phyloP scores from a whole-genome alignment of 1,139 yeast genomes.

The Zygoascus meyerae region DNA sequence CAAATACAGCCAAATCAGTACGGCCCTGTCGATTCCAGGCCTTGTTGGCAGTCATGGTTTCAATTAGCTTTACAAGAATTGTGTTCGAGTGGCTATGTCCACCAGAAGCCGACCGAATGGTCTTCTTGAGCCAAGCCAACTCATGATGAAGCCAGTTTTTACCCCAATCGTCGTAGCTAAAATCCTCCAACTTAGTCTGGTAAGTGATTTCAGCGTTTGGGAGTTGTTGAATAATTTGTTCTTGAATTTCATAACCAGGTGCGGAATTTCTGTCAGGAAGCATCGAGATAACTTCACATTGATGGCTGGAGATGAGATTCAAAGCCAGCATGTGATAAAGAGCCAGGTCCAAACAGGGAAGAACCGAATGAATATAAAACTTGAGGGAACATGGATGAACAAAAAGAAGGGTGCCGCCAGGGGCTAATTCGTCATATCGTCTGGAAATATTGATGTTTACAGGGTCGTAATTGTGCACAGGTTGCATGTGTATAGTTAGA shows the following conservation, averaged over 20 bases:
- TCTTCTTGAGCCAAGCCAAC: conserved; percentile 20
- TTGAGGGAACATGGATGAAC: conserved; percentile 25
- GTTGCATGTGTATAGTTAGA: conserved; percentile 24
- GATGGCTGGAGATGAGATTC: conserved; percentile 24
- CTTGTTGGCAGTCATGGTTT: conserved; percentile 19
- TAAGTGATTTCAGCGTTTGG: conserved; percentile 19
- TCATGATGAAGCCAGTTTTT: conserved; percentile 24
- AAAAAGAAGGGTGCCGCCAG: conserved; percentile 25
- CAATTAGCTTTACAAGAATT: conserved; percentile 17
- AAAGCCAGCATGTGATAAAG: conserved; percentile 27
- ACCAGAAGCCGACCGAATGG: conserved; percentile 3
- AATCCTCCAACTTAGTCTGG: conserved; percentile 13
- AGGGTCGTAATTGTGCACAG: conserved; percentile 20
- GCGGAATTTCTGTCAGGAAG: conserved; percentile 20
- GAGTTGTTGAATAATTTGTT: conserved; percentile 12
- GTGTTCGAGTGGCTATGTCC: conserved; percentile 1
- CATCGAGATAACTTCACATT: conserved; percentile 25
- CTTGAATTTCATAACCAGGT: conserved; percentile 20
- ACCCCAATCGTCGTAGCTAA: conserved; percentile 24
- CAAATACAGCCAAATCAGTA: conserved; percentile 21
- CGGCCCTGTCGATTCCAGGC: conserved; percentile 19
- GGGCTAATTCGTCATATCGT: conserved; percentile 22
- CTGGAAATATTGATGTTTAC: conserved; percentile 20
- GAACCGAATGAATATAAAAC: conserved; percentile 20
- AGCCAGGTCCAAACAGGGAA: conserved; percentile 27